These are phyloP conservation scores for Colletotrichum sp. DNA, from an alignment of 2,329 filamentous ascomycete genomes.

Conservation along the genomic window DNA sequence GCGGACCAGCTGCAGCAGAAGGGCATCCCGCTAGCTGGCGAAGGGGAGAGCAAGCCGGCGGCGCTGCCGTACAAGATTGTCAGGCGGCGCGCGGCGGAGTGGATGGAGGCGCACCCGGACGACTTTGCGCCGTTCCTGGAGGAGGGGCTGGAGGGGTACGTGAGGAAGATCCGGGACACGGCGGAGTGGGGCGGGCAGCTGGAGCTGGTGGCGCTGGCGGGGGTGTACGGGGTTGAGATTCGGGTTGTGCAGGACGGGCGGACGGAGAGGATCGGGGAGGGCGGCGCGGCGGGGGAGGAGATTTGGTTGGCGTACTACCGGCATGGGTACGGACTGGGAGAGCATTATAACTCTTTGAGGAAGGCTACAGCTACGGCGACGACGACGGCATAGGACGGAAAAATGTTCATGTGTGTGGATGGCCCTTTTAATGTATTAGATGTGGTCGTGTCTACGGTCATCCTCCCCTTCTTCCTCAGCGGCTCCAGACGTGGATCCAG, in stretches of 20 bases:
- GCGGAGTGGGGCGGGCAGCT: constrained; percentile 97
- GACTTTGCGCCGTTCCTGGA: constrained; percentile 90
- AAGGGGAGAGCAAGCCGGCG: constrained; percentile 16
- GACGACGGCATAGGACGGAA: neutral
- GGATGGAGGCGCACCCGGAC: constrained; percentile 75
- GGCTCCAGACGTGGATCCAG: constrained; percentile 60
- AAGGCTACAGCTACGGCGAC: constrained; percentile 41
- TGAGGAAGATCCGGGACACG: constrained; percentile 79
- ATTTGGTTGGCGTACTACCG: constrained; percentile 94
- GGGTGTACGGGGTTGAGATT: constrained; percentile 80
- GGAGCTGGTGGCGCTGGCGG: constrained; percentile 85
- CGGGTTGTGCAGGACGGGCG: constrained; percentile 85
- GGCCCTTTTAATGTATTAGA: neutral
- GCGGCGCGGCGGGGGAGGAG: constrained; percentile 47
- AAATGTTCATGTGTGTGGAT: neutral
- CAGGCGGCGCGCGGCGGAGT: constrained; percentile 74
- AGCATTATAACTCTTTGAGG: constrained; percentile 93
- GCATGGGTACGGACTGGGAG: constrained; percentile 91
- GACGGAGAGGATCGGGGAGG: constrained; percentile 74
- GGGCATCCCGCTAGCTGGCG: constrained; percentile 44
- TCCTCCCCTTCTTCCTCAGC: constrained; percentile 7
- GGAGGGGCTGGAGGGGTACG: constrained; percentile 76
- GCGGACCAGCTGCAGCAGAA: constrained; percentile 77
- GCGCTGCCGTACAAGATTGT: constrained; percentile 67
- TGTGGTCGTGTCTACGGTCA: neutral